phyloP scores from a whole-genome alignment of 306 rosid genomes.

The Cucumis sativus region Cucumber_9930_V3 NC_026656.2:290501-291000 shows the following conservation, averaged over 20 bases:
- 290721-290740: slow-evolving; percentile 80
- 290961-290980: background rate
- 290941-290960: background rate
- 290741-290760: slow-evolving; percentile 72
- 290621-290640: slow-evolving; percentile 71
- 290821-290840: slow-evolving; percentile 22
- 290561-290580: slow-evolving; percentile 74
- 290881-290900: slow-evolving; percentile 91
- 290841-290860: slow-evolving; percentile 59
- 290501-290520: background rate
- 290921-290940: background rate
- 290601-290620: slow-evolving; percentile 83
- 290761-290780: slow-evolving; percentile 63
- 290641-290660: slow-evolving; percentile 58
- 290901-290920: slow-evolving; percentile 28
- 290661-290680: slow-evolving; percentile 62
- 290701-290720: slow-evolving; percentile 83
- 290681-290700: slow-evolving; percentile 89
- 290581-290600: slow-evolving; percentile 74
- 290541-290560: slow-evolving; percentile 74
- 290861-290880: slow-evolving; percentile 81
- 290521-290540: slow-evolving; percentile 78
- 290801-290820: slow-evolving; percentile 39
- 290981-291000: background rate
- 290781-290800: slow-evolving; percentile 61